Percentiles rank a stretch among this genome's conserved stretches.
phyloP scores from a whole-genome alignment of 2,329 filamentous ascomycete species.

The Alternaria arbusti region DNA sequence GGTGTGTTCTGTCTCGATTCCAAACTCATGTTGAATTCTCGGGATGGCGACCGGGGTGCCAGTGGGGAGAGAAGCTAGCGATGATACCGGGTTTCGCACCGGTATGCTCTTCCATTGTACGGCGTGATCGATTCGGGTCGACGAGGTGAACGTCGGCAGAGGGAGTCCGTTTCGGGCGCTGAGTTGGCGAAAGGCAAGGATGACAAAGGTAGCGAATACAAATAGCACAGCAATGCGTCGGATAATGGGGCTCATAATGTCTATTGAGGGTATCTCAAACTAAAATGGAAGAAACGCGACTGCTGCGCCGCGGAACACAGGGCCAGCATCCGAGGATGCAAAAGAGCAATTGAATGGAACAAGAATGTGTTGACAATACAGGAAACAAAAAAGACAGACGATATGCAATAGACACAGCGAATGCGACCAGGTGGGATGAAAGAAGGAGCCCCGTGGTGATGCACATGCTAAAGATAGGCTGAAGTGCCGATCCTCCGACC shows the following conservation, averaged over 20 bases:
- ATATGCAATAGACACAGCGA: neutral
- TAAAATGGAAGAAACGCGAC: neutral
- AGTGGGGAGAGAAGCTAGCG: slow-evolving; percentile 40
- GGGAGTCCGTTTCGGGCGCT: slow-evolving; percentile 22
- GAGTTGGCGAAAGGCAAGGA: slow-evolving; percentile 42
- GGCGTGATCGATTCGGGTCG: slow-evolving; percentile 33
- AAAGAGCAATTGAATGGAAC: neutral
- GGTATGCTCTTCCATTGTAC: slow-evolving; percentile 45
- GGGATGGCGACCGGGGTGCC: slow-evolving; percentile 40
- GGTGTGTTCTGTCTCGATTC: slow-evolving; percentile 42
- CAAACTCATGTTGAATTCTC: slow-evolving; percentile 47
- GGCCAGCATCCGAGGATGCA: neutral
- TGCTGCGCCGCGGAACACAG: neutral
- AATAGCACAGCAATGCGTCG: slow-evolving; percentile 41
- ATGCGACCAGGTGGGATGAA: slow-evolving; percentile 1
- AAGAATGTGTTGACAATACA: neutral
- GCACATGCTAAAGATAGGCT: slow-evolving; percentile 5
- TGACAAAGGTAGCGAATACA: slow-evolving; percentile 32
- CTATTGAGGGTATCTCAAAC: slow-evolving; percentile 3
- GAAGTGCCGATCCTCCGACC: slow-evolving; percentile 6
- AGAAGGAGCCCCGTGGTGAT: slow-evolving; percentile 7
- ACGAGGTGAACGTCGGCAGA: slow-evolving; percentile 31
- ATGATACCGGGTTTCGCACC: slow-evolving; percentile 39
- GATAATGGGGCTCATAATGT: slow-evolving; percentile 34
- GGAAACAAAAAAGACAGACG: neutral